A percentile compares a stretch with the other conserved stretches of the same genome.
These are phyloP conservation scores for Trypanosoma caninum DNA, from an alignment of 208 protist species.

Conservation along the genomic window DNA sequence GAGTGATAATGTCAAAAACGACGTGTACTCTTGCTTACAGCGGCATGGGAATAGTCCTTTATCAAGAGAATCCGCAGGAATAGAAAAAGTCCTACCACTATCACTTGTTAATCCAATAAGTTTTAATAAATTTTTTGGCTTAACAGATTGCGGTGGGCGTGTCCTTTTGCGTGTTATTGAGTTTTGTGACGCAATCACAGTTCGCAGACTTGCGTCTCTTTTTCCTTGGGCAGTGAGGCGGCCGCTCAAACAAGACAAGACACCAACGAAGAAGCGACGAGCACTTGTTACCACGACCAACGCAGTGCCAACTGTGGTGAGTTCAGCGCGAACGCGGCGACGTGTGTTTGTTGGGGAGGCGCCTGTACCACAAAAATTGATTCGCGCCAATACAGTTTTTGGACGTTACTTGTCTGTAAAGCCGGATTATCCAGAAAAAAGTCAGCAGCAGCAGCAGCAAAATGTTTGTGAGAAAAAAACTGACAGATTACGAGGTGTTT, in stretches of 20 bases:
- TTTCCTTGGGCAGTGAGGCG: slow-evolving; percentile 44
- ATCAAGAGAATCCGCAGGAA: too few species aligned
- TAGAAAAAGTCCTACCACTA: too few species aligned
- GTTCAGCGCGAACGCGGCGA: neutral
- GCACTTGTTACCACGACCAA: neutral
- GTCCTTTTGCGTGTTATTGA: slow-evolving; percentile 55
- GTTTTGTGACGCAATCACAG: slow-evolving; percentile 63
- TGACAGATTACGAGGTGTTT: neutral
- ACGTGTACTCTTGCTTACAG: too few species aligned
- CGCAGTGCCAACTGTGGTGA: slow-evolving; percentile 3
- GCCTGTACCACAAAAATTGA: neutral
- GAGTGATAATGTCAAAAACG: too few species aligned
- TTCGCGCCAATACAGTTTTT: slow-evolving; percentile 4
- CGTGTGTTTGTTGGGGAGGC: slow-evolving; percentile 2
- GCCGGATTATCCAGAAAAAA: neutral
- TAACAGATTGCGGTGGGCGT: slow-evolving; percentile 40
- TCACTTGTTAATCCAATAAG: slow-evolving; percentile 40
- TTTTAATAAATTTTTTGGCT: slow-evolving; percentile 66
- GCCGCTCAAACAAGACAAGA: neutral
- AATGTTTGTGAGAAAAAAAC: neutral
- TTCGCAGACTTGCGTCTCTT: slow-evolving; percentile 61
- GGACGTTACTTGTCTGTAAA: slow-evolving; percentile 8
- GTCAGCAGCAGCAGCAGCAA: neutral
- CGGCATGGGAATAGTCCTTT: too few species aligned
- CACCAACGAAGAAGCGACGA: neutral